phyloP scores from a whole-genome alignment of 805 yeast species.

The Yarrowia sp. region DNA sequence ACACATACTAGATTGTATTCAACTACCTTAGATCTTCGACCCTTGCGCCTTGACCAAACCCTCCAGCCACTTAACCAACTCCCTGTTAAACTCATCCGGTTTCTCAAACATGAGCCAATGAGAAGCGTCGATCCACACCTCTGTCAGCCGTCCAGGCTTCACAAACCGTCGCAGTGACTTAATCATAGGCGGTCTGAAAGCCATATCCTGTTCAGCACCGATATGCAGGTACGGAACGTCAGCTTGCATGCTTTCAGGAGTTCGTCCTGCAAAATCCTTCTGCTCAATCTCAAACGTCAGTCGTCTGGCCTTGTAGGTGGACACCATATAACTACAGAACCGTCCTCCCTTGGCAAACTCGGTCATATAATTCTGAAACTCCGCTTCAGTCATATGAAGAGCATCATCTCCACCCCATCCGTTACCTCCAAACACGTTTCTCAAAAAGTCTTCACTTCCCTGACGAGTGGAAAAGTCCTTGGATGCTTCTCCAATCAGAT shows the following conservation, averaged over 20 bases:
- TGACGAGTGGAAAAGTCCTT: not conserved
- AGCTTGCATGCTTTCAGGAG: not conserved
- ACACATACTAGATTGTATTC: no score
- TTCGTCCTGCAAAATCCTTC: constrained; percentile 15
- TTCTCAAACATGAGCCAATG: constrained; percentile 19
- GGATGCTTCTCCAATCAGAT: constrained; percentile 9
- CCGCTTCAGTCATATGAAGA: not conserved
- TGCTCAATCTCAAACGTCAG: constrained; percentile 20
- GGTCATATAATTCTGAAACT: constrained; percentile 22
- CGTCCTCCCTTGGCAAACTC: constrained; percentile 23
- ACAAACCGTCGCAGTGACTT: not conserved
- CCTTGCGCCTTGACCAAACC: not conserved
- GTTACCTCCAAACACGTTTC: not conserved
- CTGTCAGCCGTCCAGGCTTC: not conserved
- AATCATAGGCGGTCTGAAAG: constrained; percentile 18
- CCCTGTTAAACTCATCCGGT: not conserved
- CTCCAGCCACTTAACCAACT: not conserved
- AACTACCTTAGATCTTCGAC: no score
- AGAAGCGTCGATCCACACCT: constrained; percentile 11
- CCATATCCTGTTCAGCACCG: constrained; percentile 21
- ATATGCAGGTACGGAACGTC: constrained; percentile 23
- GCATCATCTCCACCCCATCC: not conserved
- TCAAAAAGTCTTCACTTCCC: not conserved
- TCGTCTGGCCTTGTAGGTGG: constrained; percentile 22
- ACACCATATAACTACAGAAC: constrained; percentile 3